Conservation (phyloP, 2,329 filamentous ascomycete species). For the Trichoderma hamatum region DNA sequence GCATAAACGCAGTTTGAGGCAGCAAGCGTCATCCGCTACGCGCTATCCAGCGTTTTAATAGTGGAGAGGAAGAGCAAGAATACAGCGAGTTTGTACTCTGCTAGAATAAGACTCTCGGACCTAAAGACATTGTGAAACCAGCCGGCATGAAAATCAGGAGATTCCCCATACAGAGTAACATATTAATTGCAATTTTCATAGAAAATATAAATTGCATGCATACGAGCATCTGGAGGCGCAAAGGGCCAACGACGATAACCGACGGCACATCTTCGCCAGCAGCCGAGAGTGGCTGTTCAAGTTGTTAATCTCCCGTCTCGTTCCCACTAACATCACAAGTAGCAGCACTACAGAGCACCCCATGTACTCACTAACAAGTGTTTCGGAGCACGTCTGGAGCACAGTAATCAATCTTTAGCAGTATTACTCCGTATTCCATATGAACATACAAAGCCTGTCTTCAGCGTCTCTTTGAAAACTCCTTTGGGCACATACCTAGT, state of each 20-base stretch:
- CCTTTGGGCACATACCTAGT: background rate
- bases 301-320: background rate
- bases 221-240: conserved; percentile 5
- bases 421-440: background rate
- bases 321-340: background rate
- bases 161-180: background rate
- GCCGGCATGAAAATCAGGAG: conserved; percentile 10
- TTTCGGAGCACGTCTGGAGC: background rate
- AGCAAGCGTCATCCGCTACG: background rate
- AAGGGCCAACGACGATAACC: background rate
- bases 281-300: background rate
- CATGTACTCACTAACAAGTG: background rate
- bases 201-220: conserved; percentile 12
- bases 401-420: background rate
- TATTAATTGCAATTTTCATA: background rate
- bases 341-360: too few relatives aligned
- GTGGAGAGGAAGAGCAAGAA: background rate
- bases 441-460: too few relatives aligned
- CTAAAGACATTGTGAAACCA: conserved; percentile 11
- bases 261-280: conserved; percentile 13
- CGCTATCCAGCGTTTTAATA: background rate
- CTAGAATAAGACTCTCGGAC: background rate
- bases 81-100: background rate
- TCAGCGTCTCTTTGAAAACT: too few relatives aligned
- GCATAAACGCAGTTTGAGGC: background rate